Conservation (phyloP, 78 protist species). For the Dictyostelium intermedium region DNA sequence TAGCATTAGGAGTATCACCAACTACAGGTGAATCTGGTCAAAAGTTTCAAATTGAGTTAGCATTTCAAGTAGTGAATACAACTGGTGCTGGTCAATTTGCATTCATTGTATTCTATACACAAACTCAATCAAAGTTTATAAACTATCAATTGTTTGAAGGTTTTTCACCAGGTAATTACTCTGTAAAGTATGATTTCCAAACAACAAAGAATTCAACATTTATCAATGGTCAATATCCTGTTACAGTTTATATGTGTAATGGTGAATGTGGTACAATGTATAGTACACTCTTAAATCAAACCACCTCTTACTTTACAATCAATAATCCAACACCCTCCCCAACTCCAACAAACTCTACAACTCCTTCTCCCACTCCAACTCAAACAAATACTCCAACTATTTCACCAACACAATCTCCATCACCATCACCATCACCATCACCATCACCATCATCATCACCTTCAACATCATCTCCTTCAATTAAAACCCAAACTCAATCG, state of each 20-base stretch:
- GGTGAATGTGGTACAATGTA: constrained; percentile 60
- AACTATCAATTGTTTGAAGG: constrained; percentile 16
- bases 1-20: neutral
- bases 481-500: neutral
- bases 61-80: constrained; percentile 44
- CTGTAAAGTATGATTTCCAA: neutral
- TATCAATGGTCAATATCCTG: constrained; percentile 47
- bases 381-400: neutral
- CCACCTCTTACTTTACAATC: neutral
- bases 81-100: constrained; percentile 69
- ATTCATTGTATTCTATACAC: constrained; percentile 30
- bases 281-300: constrained; percentile 18
- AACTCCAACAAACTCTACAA: constrained; percentile 7
- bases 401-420: neutral
- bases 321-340: neutral
- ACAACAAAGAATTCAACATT: constrained; percentile 30
- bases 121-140: constrained; percentile 28
- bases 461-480: neutral
- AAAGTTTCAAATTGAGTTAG: neutral
- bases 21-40: neutral
- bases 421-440: neutral
- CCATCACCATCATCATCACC: neutral
- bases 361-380: neutral
- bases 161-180: constrained; percentile 28
- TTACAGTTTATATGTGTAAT: constrained; percentile 37